Conservation (phyloP, 1,284 basidiomycete species). For the Ustilago bromivora region DNA sequence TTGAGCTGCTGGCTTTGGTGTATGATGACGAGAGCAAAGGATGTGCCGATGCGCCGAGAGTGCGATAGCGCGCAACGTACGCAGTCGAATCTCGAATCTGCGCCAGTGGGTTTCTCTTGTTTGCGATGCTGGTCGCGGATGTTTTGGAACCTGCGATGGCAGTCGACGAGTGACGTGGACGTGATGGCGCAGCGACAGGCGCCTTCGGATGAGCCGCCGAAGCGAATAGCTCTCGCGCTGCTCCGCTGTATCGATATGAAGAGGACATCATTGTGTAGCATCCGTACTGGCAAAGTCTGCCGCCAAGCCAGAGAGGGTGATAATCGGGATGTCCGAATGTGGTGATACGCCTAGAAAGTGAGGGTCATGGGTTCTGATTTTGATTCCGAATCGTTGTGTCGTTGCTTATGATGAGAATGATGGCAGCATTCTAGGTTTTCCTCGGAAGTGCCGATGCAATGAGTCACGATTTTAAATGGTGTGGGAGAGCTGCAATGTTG, state of each 20-base stretch:
- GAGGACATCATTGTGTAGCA: slow-evolving; percentile 15
- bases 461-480: background rate
- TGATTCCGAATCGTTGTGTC: background rate
- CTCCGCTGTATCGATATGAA: slow-evolving; percentile 27
- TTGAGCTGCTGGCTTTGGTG: slow-evolving; percentile 11
- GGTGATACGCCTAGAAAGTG: background rate
- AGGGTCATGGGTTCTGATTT: background rate
- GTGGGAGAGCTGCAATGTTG: background rate
- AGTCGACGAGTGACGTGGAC: slow-evolving; percentile 39
- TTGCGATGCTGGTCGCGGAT: slow-evolving; percentile 13
- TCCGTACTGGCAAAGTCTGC: background rate
- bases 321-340: background rate
- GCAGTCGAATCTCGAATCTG: slow-evolving; percentile 47
- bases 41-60: slow-evolving; percentile 35
- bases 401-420: slow-evolving; percentile 17
- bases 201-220: slow-evolving; percentile 16
- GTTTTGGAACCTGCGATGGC: slow-evolving; percentile 21
- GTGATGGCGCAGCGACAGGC: slow-evolving; percentile 29
- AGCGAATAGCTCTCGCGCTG: slow-evolving; percentile 38
- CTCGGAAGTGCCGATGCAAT: slow-evolving; percentile 4
- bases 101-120: slow-evolving; percentile 30
- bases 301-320: background rate
- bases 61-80: slow-evolving; percentile 47
- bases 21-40: slow-evolving; percentile 36
- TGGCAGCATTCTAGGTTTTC: slow-evolving; percentile 10